Conservation (phyloP, 768 basidiomycete species). For the Rhizopogon vinicolor region DNA sequence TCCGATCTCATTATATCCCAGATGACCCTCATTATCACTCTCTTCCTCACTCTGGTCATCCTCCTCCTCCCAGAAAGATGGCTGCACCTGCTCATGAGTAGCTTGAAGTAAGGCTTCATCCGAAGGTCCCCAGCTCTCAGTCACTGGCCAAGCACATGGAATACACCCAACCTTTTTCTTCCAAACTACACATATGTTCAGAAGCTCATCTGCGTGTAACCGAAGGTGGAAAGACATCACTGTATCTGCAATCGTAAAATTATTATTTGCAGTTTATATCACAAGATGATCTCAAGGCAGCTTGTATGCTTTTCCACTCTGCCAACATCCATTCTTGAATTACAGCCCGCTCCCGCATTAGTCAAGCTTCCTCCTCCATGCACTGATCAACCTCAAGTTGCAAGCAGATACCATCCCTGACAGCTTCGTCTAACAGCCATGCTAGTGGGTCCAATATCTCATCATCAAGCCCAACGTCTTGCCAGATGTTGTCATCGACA, state of each 20-base stretch:
- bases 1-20: not conserved
- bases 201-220: not conserved
- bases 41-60: not conserved
- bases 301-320: too few species aligned
- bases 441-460: too few species aligned
- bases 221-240: not conserved
- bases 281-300: too few species aligned
- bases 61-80: not conserved
- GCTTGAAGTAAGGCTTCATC: not conserved
- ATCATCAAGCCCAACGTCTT: too few species aligned
- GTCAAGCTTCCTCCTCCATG: too few species aligned
- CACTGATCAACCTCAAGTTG: too few species aligned
- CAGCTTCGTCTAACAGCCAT: too few species aligned
- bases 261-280: too few species aligned
- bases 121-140: slow-evolving; percentile 3
- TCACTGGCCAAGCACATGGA: not conserved
- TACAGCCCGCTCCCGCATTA: too few species aligned
- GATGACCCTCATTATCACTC: not conserved
- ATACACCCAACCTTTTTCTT: not conserved
- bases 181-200: not conserved
- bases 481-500: too few species aligned
- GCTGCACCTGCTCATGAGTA: not conserved
- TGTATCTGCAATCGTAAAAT: not conserved
- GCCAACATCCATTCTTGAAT: too few species aligned
- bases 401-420: too few species aligned